phyloP scores from a whole-genome alignment of 2,329 filamentous ascomycete species.

The Delphinella strobiligena region DNA sequence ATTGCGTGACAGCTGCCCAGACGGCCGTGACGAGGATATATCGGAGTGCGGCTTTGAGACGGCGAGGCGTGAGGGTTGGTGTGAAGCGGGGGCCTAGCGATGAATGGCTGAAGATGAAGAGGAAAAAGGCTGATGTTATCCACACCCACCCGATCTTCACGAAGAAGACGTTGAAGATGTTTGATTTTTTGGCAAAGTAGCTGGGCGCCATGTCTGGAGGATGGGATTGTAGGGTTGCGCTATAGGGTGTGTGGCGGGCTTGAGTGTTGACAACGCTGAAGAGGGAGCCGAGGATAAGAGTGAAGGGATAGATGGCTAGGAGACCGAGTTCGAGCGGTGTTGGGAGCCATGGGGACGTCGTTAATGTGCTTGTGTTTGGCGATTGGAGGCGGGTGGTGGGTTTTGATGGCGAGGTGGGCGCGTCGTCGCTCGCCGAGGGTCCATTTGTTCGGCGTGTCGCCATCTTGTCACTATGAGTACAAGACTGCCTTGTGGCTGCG shows the following conservation, averaged over 20 bases:
- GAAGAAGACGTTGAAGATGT: conserved; percentile 84
- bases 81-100: conserved; percentile 33
- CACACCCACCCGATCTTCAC: conserved; percentile 95
- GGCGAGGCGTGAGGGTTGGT: conserved; percentile 29
- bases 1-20: conserved; percentile 87
- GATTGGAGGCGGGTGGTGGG: conserved; percentile 1
- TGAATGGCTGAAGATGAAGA: conserved; percentile 60
- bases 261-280: conserved; percentile 74
- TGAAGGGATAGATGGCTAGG: conserved; percentile 60
- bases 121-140: conserved; percentile 63
- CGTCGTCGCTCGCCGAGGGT: too few relatives aligned
- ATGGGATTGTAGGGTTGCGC: conserved; percentile 51
- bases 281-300: conserved; percentile 69
- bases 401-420: neutral
- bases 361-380: neutral
- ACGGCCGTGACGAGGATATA: conserved; percentile 61
- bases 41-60: conserved; percentile 50
- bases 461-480: neutral
- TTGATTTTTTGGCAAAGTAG: conserved; percentile 91
- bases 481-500: too few relatives aligned
- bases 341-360: conserved; percentile 49
- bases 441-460: neutral
- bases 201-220: conserved; percentile 47
- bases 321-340: conserved; percentile 54
- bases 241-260: conserved; percentile 52